Conservation (phyloP, 306 rosid genomes). For the Astragalus membranaceus region DNA sequence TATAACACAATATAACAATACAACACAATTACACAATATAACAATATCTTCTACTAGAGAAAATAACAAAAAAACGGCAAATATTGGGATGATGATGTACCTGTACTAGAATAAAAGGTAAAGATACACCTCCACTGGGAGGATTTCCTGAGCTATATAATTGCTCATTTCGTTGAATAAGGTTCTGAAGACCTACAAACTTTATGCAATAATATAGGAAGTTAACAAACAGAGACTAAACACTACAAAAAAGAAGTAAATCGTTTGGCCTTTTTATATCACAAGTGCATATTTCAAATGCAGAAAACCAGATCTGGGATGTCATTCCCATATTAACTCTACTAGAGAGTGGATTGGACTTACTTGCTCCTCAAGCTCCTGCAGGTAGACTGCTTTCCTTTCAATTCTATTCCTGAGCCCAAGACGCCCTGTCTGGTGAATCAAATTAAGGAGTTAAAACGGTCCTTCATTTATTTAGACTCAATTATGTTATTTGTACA, state of each 20-base stretch:
- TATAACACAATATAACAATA: background rate
- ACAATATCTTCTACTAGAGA: background rate
- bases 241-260: background rate
- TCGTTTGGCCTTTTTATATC: background rate
- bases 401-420: slow-evolving; percentile 73
- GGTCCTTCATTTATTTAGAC: slow-evolving; percentile 7
- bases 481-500: too few species aligned
- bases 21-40: background rate
- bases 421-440: slow-evolving; percentile 66
- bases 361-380: slow-evolving; percentile 95
- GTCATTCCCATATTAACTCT: background rate
- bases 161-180: slow-evolving; percentile 84
- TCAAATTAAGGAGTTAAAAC: slow-evolving; percentile 21
- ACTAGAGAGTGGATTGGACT: slow-evolving; percentile 11
- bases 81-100: slow-evolving; percentile 36
- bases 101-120: slow-evolving; percentile 95
- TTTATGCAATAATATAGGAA: slow-evolving; percentile 34
- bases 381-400: slow-evolving; percentile 89
- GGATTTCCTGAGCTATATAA: slow-evolving; percentile 76
- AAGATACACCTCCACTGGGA: slow-evolving; percentile 90
- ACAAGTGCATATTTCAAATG: slow-evolving; percentile 9
- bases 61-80: background rate
- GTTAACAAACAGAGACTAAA: slow-evolving; percentile 27
- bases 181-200: slow-evolving; percentile 86
- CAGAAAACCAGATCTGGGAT: slow-evolving; percentile 5